Evolutionary conservation across 176 grass and related monocot genomes (phyloP), one percentile per base, ranked within the genome.

Genomic region (Oryza brachyantha): DNA sequence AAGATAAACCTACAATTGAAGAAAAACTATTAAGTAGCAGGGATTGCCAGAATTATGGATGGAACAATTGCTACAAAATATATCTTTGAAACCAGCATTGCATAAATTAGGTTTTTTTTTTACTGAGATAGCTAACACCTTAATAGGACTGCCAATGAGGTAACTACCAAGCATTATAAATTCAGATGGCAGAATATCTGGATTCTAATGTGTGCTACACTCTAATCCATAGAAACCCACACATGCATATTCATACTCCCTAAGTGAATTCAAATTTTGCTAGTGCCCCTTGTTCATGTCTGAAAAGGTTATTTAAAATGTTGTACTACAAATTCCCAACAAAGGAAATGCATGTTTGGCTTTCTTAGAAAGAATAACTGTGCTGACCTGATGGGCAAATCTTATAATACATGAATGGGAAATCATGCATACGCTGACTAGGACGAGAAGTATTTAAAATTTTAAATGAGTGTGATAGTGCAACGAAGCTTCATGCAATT

Each of bases 1-100:
- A 72, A 99, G 88, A 90, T 99, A 99, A 69, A 99, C 90, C 96
- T 99, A 76, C 76, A 83, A 81, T 17, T 38, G 9, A 46, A 83
- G 9, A 46, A 80, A 81, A 40, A 63, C 55, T 3, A 67, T 38
- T 85, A 37, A 70, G 40, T 42, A 50, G 54, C 57, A 82, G 13
- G 37, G 34, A 65, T 63, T 42, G 29, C 12, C 42, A 85, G 40
- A 64, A 63, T 31, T 74, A 61, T 64, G 39, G 69, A 37, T 19
- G 26, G 70, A 69, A 36, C 37, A 66, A 48, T 83, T 8, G 43
- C 27, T 65, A 6, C 31, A 32, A 60, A 46, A 24, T 39, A 57
- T 42, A 22, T 28, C 13, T 61, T 82, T 65, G 26, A 29, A 14
- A 71, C 32, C 36, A 61, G 12, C 28, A 83, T 27, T 52, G 40